Evolutionary conservation across 129 eudicot genomes (phyloP), one percentile per base, ranked within the genome.

Genomic region (Lonicera japonica): DNA sequence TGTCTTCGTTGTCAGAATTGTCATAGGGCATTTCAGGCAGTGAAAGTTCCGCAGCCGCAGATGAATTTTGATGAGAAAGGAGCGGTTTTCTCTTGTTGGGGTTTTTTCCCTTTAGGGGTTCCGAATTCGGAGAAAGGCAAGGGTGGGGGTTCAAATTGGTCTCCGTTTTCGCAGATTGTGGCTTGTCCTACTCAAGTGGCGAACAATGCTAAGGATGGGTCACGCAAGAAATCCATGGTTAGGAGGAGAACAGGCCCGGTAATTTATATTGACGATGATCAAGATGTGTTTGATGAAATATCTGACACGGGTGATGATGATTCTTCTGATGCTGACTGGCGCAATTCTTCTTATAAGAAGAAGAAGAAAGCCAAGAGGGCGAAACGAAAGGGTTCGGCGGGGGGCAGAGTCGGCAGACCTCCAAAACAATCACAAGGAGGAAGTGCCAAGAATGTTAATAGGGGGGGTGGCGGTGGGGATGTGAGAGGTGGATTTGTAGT

Each of bases 1-100:
- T 67, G 84, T 0, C 67, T 92, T 11, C 70, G 91, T 21, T 92
- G 98, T 39, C 86, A 80, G 71, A 87, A 82, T 48, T 91, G 98
- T 64, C 79, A 71, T 73, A 67, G 81, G 54, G 98, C 90, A 11
- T 91, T 91, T 80, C 95, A 91, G 70, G 98, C 86, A 1, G 96
- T 80, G 60, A 59, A 18, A 18, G 38, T 92, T 60, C 61, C 86
- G 17, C 73, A 83, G 12, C 96, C 98, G 0, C 95, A 96, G 0
- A 77, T 69, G 2, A 24, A 65, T 25, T 61, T 52, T 15, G 82
- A 79, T 34, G 95, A 81, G 48, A 71, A 81, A 65, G 87, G 87
- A 8, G 73, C 64, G 3, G 80, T 73, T 60, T 87, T 77, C 67
- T 85, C 73, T 58, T 87, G 88, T 55, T 91, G 96, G 96, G 98